phyloP scores from a whole-genome alignment of 495 filamentous ascomycete species.

The Neurospora sp. region DNA sequence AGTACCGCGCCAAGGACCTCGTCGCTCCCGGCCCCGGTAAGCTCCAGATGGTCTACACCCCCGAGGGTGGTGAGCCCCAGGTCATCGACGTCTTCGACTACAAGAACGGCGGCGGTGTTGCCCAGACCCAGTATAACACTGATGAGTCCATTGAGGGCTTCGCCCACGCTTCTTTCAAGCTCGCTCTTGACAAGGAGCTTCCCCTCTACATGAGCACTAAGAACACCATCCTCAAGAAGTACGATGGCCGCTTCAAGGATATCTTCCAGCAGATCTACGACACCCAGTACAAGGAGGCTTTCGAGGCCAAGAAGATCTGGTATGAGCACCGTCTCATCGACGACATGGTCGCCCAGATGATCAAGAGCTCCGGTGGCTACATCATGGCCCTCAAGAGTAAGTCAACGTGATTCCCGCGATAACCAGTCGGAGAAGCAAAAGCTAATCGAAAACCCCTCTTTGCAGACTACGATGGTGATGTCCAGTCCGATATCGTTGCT shows the following conservation, averaged over 20 bases:
- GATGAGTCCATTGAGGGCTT: slow-evolving; percentile 90
- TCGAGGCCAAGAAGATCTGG: slow-evolving; percentile 89
- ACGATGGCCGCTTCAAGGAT: slow-evolving; percentile 97
- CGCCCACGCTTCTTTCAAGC: slow-evolving; percentile 91
- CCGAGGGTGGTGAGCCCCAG: slow-evolving; percentile 69
- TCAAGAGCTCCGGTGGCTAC: slow-evolving; percentile 91
- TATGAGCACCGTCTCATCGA: slow-evolving; percentile 99
- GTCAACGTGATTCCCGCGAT: slow-evolving; percentile 16
- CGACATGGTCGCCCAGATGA: slow-evolving; percentile 99
- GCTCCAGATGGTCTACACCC: slow-evolving; percentile 89
- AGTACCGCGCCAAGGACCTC: slow-evolving; percentile 90
- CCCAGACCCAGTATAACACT: slow-evolving; percentile 95
- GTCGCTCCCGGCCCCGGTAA: slow-evolving; percentile 75
- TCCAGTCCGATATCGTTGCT: slow-evolving; percentile 95
- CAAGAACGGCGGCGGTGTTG: slow-evolving; percentile 71
- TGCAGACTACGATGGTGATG: slow-evolving; percentile 93
- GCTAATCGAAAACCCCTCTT: background rate
- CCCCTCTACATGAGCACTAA: slow-evolving; percentile 99
- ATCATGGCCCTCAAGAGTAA: slow-evolving; percentile 96
- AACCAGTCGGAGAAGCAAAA: background rate
- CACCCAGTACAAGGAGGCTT: slow-evolving; percentile 70
- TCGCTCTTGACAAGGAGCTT: slow-evolving; percentile 73
- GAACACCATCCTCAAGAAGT: slow-evolving; percentile 98
- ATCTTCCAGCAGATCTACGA: slow-evolving; percentile 98
- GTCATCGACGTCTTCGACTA: slow-evolving; percentile 85